Base-by-base conservation (phyloP, 2,329 filamentous ascomycete species). In the Diaporthe longicolla region DNA sequence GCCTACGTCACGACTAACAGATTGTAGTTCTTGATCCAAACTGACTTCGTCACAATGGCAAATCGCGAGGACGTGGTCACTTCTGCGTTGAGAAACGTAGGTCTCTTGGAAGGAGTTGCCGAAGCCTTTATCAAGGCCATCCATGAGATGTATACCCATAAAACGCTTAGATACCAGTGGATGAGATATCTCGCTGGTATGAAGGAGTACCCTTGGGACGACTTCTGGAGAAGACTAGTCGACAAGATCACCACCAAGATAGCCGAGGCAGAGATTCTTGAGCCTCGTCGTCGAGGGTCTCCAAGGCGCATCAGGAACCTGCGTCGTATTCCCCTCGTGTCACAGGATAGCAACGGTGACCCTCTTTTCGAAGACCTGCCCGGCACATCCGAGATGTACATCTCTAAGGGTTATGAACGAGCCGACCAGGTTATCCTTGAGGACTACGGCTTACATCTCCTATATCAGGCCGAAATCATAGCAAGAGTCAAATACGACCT, bases 1-100 rank as follows among this genome's bases (percentile, higher is more conserved):
- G 35, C 35, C 35, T 37, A 37, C 35, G 35, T 37, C 8, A 37
- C 3, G 35, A 13, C 35, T 37, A 37, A 37, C 0, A 37, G 35
- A 11, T 37, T 37, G 35, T 37, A 37, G 81, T 88, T 89, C 65
- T 76, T 88, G 1, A 85, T 89, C 17, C 87, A 89, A 15, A 81
- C 85, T 11, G 87, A 89, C 75, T 89, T 89, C 72, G 85, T 85
- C 45, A 87, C 84, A 0, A 77, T 83, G 21, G 86, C 84, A 3
- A 86, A 79, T 74, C 80, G 87, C 1, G 79, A 88, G 74, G 84
- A 85, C 61, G 80, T 88, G 29, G 45, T 78, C 79, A 0, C 77
- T 74, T 0, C 77, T 83, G 86, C 85, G 0, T 66, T 40, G 1
- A 76, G 86, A 21, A 89, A 89, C 72, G 21, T 68, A 2, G 74